phyloP scores from a whole-genome alignment of 2,329 filamentous ascomycete species.

The Cryphonectria parasitica region DNA sequence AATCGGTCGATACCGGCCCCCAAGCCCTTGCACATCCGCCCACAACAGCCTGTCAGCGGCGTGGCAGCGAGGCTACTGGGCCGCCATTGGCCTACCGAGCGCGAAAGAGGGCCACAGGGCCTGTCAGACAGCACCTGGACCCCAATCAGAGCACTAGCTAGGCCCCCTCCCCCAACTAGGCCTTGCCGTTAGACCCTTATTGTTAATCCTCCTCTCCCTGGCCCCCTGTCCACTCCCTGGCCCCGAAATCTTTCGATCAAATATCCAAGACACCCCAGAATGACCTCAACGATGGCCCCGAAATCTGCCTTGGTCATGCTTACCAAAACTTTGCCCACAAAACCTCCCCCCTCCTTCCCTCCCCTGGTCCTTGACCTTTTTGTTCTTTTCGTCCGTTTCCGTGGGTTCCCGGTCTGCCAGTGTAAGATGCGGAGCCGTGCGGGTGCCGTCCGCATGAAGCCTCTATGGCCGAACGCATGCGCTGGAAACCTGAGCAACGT shows the following conservation, averaged over 20 bases:
- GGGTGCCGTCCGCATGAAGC: not conserved
- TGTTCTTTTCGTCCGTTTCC: not conserved
- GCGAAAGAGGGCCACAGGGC: not conserved
- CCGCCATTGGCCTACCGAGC: no score
- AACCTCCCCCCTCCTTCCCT: not conserved
- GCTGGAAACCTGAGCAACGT: conserved; percentile 3
- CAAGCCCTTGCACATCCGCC: not conserved
- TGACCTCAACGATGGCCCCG: conserved; percentile 11
- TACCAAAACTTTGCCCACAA: not conserved
- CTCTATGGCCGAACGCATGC: not conserved
- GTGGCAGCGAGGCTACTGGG: not conserved
- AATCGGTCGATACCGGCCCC: conserved; percentile 31
- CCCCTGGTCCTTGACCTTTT: not conserved
- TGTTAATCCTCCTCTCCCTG: not conserved
- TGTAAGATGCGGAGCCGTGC: not conserved
- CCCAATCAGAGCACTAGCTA: not conserved
- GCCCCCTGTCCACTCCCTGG: not conserved
- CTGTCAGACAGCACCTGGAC: not conserved
- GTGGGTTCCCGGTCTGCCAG: not conserved
- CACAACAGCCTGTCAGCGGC: conserved; percentile 14
- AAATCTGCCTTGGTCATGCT: not conserved
- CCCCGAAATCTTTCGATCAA: conserved; percentile 13
- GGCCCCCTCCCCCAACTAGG: not conserved
- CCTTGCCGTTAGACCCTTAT: not conserved
- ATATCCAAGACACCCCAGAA: conserved; percentile 15